Conservation (phyloP, 2,329 filamentous ascomycete species). For the Penicillium sp. region DNA sequence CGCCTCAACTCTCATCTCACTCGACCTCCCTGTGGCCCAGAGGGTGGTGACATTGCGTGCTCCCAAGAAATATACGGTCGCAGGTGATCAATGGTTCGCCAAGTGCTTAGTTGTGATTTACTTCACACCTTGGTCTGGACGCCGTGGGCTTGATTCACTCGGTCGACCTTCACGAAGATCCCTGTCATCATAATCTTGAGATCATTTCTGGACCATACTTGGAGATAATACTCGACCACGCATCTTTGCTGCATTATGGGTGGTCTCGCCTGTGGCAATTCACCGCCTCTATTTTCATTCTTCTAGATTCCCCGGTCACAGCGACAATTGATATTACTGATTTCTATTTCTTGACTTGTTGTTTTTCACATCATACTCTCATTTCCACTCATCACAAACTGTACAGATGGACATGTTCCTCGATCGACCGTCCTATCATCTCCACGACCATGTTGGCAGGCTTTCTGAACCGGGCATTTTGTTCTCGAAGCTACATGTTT, state of each 20-base stretch:
- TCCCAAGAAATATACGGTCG: neutral
- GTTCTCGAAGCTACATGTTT: conserved; percentile 9
- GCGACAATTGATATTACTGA: conserved; percentile 16
- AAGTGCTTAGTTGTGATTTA: neutral
- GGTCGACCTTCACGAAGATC: neutral
- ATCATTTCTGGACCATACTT: neutral
- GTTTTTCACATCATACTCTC: neutral
- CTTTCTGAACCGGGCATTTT: conserved; percentile 7
- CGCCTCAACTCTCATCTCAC: neutral
- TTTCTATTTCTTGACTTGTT: neutral
- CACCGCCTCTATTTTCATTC: conserved; percentile 18
- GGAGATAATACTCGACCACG: conserved; percentile 1
- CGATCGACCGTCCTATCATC: neutral
- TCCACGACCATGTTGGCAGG: conserved; percentile 2
- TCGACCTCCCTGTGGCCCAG: neutral
- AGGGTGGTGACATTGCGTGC: neutral
- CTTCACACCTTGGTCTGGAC: neutral
- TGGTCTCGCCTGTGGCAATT: neutral
- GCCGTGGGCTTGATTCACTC: neutral
- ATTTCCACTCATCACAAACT: conserved; percentile 9
- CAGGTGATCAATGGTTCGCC: neutral
- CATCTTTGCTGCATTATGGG: neutral
- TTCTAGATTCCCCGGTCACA: conserved; percentile 28
- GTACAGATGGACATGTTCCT: conserved; percentile 20
- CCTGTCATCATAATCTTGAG: neutral